Evolutionary conservation across 2,329 filamentous ascomycete species (phyloP).

Genomic region (Emergomyces pasteurianus): DNA sequence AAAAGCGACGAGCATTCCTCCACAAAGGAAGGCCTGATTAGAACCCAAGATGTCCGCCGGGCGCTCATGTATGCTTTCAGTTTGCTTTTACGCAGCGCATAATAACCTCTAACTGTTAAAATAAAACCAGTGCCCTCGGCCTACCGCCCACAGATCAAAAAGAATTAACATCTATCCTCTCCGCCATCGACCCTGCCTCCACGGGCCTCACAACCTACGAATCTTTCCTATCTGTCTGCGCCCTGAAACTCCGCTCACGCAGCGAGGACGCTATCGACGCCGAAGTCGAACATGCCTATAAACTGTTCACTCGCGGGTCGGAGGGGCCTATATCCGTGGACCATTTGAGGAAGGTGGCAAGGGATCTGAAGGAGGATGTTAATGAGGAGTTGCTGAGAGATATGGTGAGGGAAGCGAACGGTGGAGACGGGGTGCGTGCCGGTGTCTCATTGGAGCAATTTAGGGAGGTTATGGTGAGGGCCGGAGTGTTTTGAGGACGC

Average conservation of each 20-base stretch:
- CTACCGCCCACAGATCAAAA: conserved; percentile 50
- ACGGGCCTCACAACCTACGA: conserved; percentile 68
- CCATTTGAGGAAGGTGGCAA: conserved; percentile 67
- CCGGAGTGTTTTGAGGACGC: conserved; percentile 60
- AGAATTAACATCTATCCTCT: conserved; percentile 65
- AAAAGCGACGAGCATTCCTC: conserved; percentile 49
- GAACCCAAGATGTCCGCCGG: conserved; percentile 55
- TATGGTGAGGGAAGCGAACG: conserved; percentile 93
- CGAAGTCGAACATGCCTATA: conserved; percentile 73
- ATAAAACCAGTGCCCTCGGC: conserved; percentile 57
- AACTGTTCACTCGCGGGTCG: conserved; percentile 57
- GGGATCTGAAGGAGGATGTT: conserved; percentile 71
- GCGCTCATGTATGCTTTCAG: conserved; percentile 53
- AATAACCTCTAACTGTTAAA: not conserved
- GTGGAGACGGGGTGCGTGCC: conserved; percentile 55
- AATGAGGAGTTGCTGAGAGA: conserved; percentile 73
- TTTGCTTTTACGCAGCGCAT: not conserved
- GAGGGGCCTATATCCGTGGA: conserved; percentile 62
- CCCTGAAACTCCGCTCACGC: conserved; percentile 62
- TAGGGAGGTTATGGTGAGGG: conserved; percentile 71
- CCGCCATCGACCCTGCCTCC: conserved; percentile 69
- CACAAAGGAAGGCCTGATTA: conserved; percentile 60
- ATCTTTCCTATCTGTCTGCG: conserved; percentile 77
- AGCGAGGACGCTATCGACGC: conserved; percentile 44
- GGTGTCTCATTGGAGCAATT: conserved; percentile 73